Conservation (phyloP, 495 filamentous ascomycete genomes). For the Penicillium steckii region DNA sequence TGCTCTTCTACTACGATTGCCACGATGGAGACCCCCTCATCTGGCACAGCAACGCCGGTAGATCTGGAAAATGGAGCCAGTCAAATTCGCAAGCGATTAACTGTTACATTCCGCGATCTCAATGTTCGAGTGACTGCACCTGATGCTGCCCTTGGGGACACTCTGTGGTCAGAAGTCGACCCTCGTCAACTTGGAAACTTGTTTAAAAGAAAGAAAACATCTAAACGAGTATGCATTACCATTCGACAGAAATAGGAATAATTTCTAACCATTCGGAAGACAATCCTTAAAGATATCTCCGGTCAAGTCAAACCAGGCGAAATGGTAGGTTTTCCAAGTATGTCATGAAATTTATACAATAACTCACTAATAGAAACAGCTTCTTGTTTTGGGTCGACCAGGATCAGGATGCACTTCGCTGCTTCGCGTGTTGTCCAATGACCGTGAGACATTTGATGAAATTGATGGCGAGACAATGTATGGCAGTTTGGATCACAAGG, state of each 20-base stretch:
- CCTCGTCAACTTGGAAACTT: slow-evolving; percentile 28
- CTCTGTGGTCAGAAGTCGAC: slow-evolving; percentile 34
- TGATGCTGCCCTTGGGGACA: slow-evolving; percentile 39
- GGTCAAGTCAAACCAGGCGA: slow-evolving; percentile 41
- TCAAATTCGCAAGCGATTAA: slow-evolving; percentile 31
- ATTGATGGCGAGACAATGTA: slow-evolving; percentile 31
- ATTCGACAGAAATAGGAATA: background rate
- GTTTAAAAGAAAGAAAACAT: slow-evolving; percentile 14
- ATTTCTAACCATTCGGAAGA: slow-evolving; percentile 12
- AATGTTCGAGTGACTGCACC: slow-evolving; percentile 39
- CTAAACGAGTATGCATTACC: slow-evolving; percentile 29
- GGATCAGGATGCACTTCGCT: slow-evolving; percentile 46
- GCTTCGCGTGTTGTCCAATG: slow-evolving; percentile 37
- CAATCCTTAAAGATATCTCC: slow-evolving; percentile 36
- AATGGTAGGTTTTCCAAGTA: slow-evolving; percentile 32
- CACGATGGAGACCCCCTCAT: slow-evolving; percentile 36
- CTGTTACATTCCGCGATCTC: slow-evolving; percentile 38
- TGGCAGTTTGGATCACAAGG: slow-evolving; percentile 36
- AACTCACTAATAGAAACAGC: slow-evolving; percentile 14
- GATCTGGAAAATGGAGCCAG: slow-evolving; percentile 29
- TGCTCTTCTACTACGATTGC: background rate
- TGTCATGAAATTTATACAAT: background rate
- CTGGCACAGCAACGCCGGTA: slow-evolving; percentile 27
- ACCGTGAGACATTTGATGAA: slow-evolving; percentile 37
- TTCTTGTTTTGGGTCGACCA: slow-evolving; percentile 45